A percentile compares a stretch with the other conserved stretches of the same genome.
Evolutionary conservation across 2,329 filamentous ascomycete species (phyloP).

Genomic region (Scedosporium minutisporum): DNA sequence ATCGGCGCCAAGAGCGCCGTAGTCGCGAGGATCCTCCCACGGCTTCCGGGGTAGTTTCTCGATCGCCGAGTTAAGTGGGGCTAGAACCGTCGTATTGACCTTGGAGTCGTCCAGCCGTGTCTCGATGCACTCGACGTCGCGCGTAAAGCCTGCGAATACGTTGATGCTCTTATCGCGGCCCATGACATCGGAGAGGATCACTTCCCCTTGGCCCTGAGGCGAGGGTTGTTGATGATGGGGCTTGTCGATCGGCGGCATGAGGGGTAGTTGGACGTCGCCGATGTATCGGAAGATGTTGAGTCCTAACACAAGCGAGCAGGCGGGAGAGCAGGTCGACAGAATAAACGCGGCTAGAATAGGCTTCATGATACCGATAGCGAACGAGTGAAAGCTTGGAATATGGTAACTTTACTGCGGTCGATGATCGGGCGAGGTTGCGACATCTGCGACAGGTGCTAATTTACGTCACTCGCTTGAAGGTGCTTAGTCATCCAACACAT

Average conservation of each 20-base stretch:
- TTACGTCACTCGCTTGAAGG: conserved; percentile 1
- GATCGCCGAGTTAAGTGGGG: conserved; percentile 76
- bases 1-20: conserved; percentile 52
- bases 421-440: neutral
- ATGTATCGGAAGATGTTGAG: conserved; percentile 4
- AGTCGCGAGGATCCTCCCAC: conserved; percentile 72
- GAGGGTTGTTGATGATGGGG: neutral
- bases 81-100: conserved; percentile 74
- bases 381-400: neutral
- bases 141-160: conserved; percentile 72
- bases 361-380: neutral
- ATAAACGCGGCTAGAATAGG: neutral
- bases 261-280: neutral
- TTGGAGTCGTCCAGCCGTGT: conserved; percentile 56
- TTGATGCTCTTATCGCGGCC: conserved; percentile 70
- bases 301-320: neutral
- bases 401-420: neutral
- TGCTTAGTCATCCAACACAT: neutral
- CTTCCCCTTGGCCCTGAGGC: conserved; percentile 14
- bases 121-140: conserved; percentile 62
- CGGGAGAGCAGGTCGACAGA: neutral
- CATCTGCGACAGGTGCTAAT: neutral
- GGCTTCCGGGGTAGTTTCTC: conserved; percentile 73
- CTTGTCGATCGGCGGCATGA: neutral
- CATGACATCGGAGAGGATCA: conserved; percentile 77